These are phyloP conservation scores for Sugiyamaella boreocaroliniensis DNA, from an alignment of 805 yeast genomes.

Conservation along the genomic window DNA sequence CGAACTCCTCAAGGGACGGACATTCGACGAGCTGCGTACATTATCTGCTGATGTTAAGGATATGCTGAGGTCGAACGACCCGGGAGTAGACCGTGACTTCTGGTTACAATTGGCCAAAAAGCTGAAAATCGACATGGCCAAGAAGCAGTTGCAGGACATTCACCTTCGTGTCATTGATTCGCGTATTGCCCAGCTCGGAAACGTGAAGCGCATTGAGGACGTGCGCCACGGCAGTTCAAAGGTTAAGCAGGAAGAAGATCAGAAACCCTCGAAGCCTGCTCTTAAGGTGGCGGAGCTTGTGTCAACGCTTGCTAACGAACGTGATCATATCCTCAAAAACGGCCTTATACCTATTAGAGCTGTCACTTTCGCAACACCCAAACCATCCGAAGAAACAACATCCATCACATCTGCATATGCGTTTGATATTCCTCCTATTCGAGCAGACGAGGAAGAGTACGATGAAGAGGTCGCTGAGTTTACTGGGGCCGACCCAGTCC, in stretches of 20 bases:
- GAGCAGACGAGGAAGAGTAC: background rate
- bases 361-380: background rate
- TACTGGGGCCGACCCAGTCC: background rate
- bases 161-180: constrained; percentile 10
- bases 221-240: background rate
- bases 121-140: constrained; percentile 8
- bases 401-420: background rate
- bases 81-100: constrained; percentile 24
- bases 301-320: background rate
- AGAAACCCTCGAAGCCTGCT: background rate
- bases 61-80: constrained; percentile 15
- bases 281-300: background rate
- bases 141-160: constrained; percentile 16
- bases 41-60: constrained; percentile 19
- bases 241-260: background rate
- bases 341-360: background rate
- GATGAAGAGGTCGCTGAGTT: background rate
- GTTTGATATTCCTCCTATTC: background rate
- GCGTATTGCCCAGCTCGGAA: constrained; percentile 8
- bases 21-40: constrained; percentile 20
- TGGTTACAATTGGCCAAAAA: constrained; percentile 25
- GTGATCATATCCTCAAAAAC: background rate
- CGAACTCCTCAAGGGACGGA: constrained; percentile 23
- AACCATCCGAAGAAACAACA: background rate
- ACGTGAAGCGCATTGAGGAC: background rate